A percentile compares a stretch with the other conserved stretches of the same genome.
phyloP scores from a whole-genome alignment of 768 basidiomycete genomes.

The Trichaptum fuscoviolaceum region DNA sequence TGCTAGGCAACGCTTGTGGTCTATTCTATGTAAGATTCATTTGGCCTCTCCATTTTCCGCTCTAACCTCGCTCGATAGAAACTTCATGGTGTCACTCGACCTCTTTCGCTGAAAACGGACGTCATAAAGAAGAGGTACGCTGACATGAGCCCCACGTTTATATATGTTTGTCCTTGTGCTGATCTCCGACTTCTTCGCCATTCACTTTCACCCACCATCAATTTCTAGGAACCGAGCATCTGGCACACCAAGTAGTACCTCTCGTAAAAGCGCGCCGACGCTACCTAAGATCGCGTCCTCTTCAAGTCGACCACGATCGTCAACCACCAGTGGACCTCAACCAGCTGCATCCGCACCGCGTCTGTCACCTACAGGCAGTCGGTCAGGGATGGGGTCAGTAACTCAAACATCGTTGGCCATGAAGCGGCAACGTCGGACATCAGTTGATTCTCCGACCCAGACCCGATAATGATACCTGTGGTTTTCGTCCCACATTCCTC shows the following conservation, averaged over 20 bases:
- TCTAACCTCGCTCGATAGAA: conserved; percentile 46
- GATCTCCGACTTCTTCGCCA: conserved; percentile 5
- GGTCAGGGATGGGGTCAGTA: conserved; percentile 19
- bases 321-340: conserved; percentile 55
- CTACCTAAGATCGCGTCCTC: conserved; percentile 76
- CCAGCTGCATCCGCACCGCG: conserved; percentile 40
- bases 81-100: conserved; percentile 92
- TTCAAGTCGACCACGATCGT: conserved; percentile 64
- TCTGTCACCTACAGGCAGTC: conserved; percentile 28
- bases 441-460: conserved; percentile 42
- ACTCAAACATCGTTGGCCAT: conserved; percentile 35
- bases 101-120: conserved; percentile 92
- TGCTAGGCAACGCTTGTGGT: conserved; percentile 82
- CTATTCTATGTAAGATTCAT: conserved; percentile 65
- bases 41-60: conserved; percentile 29
- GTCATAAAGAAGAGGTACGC: conserved; percentile 91
- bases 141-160: neutral
- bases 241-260: conserved; percentile 53
- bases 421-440: conserved; percentile 81
- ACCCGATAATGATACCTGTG: conserved; percentile 30
- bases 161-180: conserved; percentile 8
- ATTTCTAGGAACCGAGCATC: conserved; percentile 70
- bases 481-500: conserved; percentile 29
- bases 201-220: conserved; percentile 9
- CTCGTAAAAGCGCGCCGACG: conserved; percentile 57